phyloP scores from a whole-genome alignment of 2,329 filamentous ascomycete genomes.

The Cercospora sp. region DNA sequence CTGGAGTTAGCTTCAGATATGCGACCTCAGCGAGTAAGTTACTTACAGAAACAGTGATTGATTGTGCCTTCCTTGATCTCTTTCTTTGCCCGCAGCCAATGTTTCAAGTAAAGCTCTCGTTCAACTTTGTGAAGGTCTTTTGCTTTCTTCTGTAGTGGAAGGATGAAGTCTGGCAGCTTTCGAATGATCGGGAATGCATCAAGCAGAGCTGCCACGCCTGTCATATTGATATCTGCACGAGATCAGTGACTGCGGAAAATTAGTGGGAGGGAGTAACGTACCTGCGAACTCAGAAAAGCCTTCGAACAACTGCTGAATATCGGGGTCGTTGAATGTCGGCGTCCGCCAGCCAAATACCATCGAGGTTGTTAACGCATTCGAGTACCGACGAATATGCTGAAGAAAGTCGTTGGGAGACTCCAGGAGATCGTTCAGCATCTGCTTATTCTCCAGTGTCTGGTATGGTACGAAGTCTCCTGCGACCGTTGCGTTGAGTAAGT shows the following conservation, averaged over 20 bases:
- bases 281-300: conserved; percentile 46
- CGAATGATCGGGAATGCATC: conserved; percentile 52
- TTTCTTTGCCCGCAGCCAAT: conserved; percentile 29
- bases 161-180: conserved; percentile 45
- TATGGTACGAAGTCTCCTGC: conserved; percentile 54
- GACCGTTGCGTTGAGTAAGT: conserved; percentile 50
- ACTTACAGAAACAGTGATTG: conserved; percentile 29
- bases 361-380: conserved; percentile 51
- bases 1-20: not conserved
- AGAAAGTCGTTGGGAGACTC: conserved; percentile 46
- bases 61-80: conserved; percentile 25
- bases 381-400: conserved; percentile 51
- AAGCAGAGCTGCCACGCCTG: conserved; percentile 46
- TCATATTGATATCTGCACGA: conserved; percentile 47
- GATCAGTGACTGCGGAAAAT: too few species aligned
- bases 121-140: conserved; percentile 30
- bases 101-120: conserved; percentile 26
- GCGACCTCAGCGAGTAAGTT: too few species aligned
- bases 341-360: conserved; percentile 52
- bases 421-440: conserved; percentile 54
- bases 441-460: conserved; percentile 57
- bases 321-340: conserved; percentile 44
- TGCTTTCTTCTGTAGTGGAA: conserved; percentile 24
- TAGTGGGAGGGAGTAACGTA: too few species aligned
- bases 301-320: conserved; percentile 48